Percentiles rank a stretch among this genome's conserved stretches.
Evolutionary conservation across 2,329 filamentous ascomycete genomes (phyloP).

Genomic region (Elsinoe fawcettii): DNA sequence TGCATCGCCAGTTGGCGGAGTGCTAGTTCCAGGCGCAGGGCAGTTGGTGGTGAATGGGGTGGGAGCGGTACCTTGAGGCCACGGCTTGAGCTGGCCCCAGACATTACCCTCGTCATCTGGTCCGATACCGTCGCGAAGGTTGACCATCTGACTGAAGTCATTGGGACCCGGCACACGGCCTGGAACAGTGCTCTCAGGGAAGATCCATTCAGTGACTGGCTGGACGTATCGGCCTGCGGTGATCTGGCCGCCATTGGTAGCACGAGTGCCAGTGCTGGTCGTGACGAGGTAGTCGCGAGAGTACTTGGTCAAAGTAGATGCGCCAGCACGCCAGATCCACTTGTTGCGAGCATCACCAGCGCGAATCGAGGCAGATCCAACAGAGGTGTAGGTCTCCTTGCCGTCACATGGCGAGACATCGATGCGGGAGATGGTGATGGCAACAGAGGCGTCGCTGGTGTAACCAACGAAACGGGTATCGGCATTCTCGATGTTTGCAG

Average conservation of each 20-base stretch:
- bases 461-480: slow-evolving; percentile 32
- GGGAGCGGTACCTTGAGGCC: slow-evolving; percentile 28
- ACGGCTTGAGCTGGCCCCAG: slow-evolving; percentile 36
- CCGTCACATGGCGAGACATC: slow-evolving; percentile 39
- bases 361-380: slow-evolving; percentile 29
- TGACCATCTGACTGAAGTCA: slow-evolving; percentile 32
- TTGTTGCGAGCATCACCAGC: slow-evolving; percentile 33
- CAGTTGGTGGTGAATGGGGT: slow-evolving; percentile 19
- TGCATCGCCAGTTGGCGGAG: slow-evolving; percentile 19
- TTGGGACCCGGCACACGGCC: slow-evolving; percentile 28
- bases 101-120: slow-evolving; percentile 25
- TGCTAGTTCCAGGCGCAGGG: slow-evolving; percentile 11
- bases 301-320: slow-evolving; percentile 28
- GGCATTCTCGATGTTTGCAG: slow-evolving; percentile 19
- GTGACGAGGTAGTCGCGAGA: slow-evolving; percentile 37
- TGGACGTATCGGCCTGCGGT: slow-evolving; percentile 36
- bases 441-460: slow-evolving; percentile 31
- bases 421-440: slow-evolving; percentile 33
- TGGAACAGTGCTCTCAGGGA: slow-evolving; percentile 36
- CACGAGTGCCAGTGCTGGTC: slow-evolving; percentile 28
- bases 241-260: slow-evolving; percentile 33
- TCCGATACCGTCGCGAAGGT: slow-evolving; percentile 28
- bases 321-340: slow-evolving; percentile 31
- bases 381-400: slow-evolving; percentile 29
- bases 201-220: slow-evolving; percentile 39